phyloP scores from a whole-genome alignment of 2,329 filamentous ascomycete genomes.

The Phaeosphaeria sp. region DNA sequence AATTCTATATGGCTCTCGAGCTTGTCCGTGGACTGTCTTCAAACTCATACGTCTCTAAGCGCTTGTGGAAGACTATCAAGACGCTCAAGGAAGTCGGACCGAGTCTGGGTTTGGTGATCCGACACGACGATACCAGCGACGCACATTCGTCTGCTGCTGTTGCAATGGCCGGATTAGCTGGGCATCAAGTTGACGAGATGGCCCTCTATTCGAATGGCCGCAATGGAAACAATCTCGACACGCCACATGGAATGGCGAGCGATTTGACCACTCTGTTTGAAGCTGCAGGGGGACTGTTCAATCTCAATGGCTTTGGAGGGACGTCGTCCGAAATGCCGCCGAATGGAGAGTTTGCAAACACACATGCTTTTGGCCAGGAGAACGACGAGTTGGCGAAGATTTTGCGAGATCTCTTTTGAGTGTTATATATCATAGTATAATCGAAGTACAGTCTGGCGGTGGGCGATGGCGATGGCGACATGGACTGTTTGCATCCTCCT shows the following conservation, averaged over 20 bases:
- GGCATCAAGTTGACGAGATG: slow-evolving; percentile 65
- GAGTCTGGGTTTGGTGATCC: slow-evolving; percentile 65
- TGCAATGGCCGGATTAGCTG: slow-evolving; percentile 70
- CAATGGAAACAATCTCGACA: slow-evolving; percentile 49
- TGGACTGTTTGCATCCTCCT: not conserved
- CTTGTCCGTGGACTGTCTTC: slow-evolving; percentile 75
- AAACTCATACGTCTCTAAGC: slow-evolving; percentile 73
- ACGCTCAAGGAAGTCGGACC: slow-evolving; percentile 75
- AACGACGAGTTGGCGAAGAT: slow-evolving; percentile 67
- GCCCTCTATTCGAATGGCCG: slow-evolving; percentile 54
- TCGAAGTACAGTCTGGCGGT: not conserved
- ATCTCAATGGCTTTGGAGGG: slow-evolving; percentile 26
- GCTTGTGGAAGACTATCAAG: slow-evolving; percentile 75
- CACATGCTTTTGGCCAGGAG: slow-evolving; percentile 59
- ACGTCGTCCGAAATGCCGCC: slow-evolving; percentile 39
- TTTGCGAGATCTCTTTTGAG: slow-evolving; percentile 64
- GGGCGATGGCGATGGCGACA: not conserved
- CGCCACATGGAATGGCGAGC: slow-evolving; percentile 66
- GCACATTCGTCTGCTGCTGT: slow-evolving; percentile 68
- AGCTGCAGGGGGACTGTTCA: slow-evolving; percentile 61
- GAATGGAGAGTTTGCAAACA: slow-evolving; percentile 48
- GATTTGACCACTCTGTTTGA: slow-evolving; percentile 70
- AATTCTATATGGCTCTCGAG: slow-evolving; percentile 80
- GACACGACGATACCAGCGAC: slow-evolving; percentile 57
- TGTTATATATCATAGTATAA: not conserved